A percentile compares a stretch with the other conserved stretches of the same genome.
These are phyloP conservation scores for Penicillium herquei DNA, from an alignment of 495 filamentous ascomycete genomes.

Conservation along the genomic window DNA sequence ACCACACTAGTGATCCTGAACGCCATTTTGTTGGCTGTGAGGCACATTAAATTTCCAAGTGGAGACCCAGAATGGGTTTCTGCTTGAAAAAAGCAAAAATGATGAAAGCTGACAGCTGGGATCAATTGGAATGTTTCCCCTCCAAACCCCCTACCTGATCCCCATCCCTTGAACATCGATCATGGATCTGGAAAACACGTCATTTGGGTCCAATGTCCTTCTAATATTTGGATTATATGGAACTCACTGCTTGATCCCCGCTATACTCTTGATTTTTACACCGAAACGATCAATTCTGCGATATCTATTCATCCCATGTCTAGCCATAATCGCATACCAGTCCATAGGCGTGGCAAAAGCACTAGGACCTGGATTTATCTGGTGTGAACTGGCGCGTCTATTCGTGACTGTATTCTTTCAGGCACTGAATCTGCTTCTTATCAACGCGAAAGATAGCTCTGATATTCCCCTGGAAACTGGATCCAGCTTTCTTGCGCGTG, in stretches of 20 bases:
- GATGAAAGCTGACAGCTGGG: not conserved
- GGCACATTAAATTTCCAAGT: no score
- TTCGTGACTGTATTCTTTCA: slow-evolving; percentile 19
- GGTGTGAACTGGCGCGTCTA: slow-evolving; percentile 21
- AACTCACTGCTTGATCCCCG: slow-evolving; percentile 12
- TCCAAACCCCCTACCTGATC: no score
- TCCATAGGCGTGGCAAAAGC: slow-evolving; percentile 10
- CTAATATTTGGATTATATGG: slow-evolving; percentile 11
- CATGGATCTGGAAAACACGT: slow-evolving; percentile 5
- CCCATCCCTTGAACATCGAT: not conserved
- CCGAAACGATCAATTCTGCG: slow-evolving; percentile 17
- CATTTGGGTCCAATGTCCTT: slow-evolving; percentile 6
- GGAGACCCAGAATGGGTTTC: no score
- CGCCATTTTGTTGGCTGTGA: no score
- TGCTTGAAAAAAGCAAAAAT: not conserved
- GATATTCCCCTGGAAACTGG: slow-evolving; percentile 5
- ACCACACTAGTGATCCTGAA: no score
- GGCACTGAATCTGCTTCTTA: slow-evolving; percentile 15
- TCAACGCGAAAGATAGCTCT: slow-evolving; percentile 14
- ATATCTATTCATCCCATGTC: slow-evolving; percentile 17
- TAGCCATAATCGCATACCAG: slow-evolving; percentile 7
- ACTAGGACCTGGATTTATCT: slow-evolving; percentile 17
- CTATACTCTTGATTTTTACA: slow-evolving; percentile 12
- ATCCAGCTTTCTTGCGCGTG: not conserved
- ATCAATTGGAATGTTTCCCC: no score